phyloP scores from a whole-genome alignment of 306 rosid genomes.

The Urtica urens region DNA sequence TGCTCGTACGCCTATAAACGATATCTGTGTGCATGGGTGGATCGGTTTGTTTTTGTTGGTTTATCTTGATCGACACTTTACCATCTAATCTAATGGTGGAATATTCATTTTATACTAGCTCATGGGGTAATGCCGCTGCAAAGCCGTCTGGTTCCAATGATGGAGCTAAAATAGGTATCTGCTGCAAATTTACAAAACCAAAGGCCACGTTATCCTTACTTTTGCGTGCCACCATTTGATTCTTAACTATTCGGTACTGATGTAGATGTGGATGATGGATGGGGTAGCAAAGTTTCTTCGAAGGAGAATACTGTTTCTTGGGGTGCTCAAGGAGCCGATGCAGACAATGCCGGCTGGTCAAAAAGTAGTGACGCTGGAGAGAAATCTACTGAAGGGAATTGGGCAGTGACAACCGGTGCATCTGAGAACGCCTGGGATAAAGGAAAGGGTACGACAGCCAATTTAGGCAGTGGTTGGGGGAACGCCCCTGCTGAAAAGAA shows the following conservation, averaged over 20 bases:
- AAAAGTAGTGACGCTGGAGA: conserved; percentile 26
- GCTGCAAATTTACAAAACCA: conserved; percentile 1
- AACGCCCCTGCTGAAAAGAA: too few relatives aligned
- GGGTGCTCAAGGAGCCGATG: conserved; percentile 46
- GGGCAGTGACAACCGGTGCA: conserved; percentile 14
- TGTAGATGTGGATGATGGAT: conserved; percentile 45
- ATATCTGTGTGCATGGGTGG: neutral
- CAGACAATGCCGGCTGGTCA: conserved; percentile 50
- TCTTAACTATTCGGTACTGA: conserved; percentile 22
- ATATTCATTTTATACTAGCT: conserved; percentile 34
- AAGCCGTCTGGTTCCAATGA: conserved; percentile 34
- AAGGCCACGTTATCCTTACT: neutral
- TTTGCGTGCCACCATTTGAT: conserved; percentile 6
- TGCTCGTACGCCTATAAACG: neutral
- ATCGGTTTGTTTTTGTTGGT: too few relatives aligned
- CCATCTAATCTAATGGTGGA: neutral
- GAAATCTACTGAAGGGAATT: conserved; percentile 24
- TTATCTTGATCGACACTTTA: too few relatives aligned
- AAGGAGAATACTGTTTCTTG: conserved; percentile 44
- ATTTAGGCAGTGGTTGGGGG: too few relatives aligned
- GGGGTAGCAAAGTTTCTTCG: conserved; percentile 49
- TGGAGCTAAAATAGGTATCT: conserved; percentile 24
- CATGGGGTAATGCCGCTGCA: conserved; percentile 49
- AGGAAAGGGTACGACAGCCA: too few relatives aligned
- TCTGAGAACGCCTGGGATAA: too few relatives aligned